phyloP scores from a whole-genome alignment of 345 rosid species.

The sweet orange (Citrus sinensis) region DVS_A1.0 CM039164.1:28207501-28208000 shows the following conservation, averaged over 20 bases:
- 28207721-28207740: neutral
- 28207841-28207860: slow-evolving; percentile 4
- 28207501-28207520: slow-evolving; percentile 72
- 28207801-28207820: neutral
- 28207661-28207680: slow-evolving; percentile 15
- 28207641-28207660: slow-evolving; percentile 48
- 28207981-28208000: too few relatives aligned
- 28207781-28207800: neutral
- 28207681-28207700: neutral
- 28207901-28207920: neutral
- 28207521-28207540: slow-evolving; percentile 99
- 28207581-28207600: slow-evolving; percentile 49
- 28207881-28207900: slow-evolving; percentile 15
- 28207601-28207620: slow-evolving; percentile 23
- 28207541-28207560: slow-evolving; percentile 94
- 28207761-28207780: neutral
- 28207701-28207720: neutral
- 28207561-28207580: slow-evolving; percentile 95
- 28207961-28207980: neutral
- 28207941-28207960: neutral
- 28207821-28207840: neutral
- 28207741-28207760: too few relatives aligned
- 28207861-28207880: slow-evolving; percentile 15
- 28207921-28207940: too few relatives aligned
- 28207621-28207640: slow-evolving; percentile 26